Evolutionary conservation across 139 green algal species (phyloP).

Genomic region (Micromonas commoda): DNA sequence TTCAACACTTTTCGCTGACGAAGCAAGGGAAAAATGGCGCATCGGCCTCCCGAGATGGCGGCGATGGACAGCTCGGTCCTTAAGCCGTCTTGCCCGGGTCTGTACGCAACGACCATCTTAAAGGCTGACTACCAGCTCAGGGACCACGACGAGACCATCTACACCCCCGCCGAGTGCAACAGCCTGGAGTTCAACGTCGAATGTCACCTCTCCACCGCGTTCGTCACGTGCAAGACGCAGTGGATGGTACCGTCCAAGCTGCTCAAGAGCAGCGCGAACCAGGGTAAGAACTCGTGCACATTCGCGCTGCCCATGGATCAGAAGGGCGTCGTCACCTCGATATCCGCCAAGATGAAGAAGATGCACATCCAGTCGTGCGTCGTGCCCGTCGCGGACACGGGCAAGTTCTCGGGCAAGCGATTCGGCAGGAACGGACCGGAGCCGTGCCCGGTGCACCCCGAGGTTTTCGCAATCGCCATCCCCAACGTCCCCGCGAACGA

Average conservation of each 20-base stretch:
- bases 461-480: neutral
- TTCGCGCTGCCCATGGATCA: neutral
- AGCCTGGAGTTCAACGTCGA: neutral
- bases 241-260: neutral
- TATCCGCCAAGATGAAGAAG: neutral
- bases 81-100: neutral
- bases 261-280: neutral
- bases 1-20: too few relatives aligned
- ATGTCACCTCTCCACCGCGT: conserved; percentile 17
- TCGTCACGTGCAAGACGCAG: conserved; percentile 1
- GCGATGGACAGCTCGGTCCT: too few relatives aligned
- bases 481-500: conserved; percentile 11
- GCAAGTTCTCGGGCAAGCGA: neutral
- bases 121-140: neutral
- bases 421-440: neutral
- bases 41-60: too few relatives aligned
- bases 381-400: neutral
- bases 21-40: too few relatives aligned
- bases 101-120: neutral
- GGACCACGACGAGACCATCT: neutral
- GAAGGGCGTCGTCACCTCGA: neutral
- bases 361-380: neutral
- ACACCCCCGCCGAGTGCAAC: neutral
- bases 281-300: neutral
- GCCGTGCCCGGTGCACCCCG: neutral